Evolutionary conservation across 208 protist species (phyloP), one percentile per base, ranked within the genome.

Genomic region (Entamoeba dispar): DNA sequence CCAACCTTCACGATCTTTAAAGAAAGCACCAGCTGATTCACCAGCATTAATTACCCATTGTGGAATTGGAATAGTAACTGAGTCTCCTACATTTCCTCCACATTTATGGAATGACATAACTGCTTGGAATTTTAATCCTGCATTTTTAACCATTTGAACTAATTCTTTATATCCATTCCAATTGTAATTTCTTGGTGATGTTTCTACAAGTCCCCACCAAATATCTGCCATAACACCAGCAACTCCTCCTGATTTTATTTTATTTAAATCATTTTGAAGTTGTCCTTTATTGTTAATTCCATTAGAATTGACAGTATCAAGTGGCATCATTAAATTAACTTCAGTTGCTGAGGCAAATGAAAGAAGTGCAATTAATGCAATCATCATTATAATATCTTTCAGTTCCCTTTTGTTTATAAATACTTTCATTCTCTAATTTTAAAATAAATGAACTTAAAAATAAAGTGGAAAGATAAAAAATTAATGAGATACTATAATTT

Each of bases 31-130:
- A 49, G 19, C 49, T 49, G 4, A 4, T 14, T 95, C 3, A 17
- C 22, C 94, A 93, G 94, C 69, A 27, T 73, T 17, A 8, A 97
- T 22, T 4, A 97, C 95, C 95, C 95, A 97, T 4, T 51, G 12
- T 19, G 96, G 96, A n/a, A 97, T 91, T 38, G 94, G 92, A 91
- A 97, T 96, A 92, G 95, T 93, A 93, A 93, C 95, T 4, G 15
- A 15, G 69, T 97, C 96, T 57, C 96, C 96, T n/a, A 96, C 95
- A 93, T 97, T 97, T 22, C 95, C 96, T 34, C 96, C 96, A 93
- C 96, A 97, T 93, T 96, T 93, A 91, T 97, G 92, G 92, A 96
- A 96, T 38, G 94, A 95, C 14, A 94, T 93, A 47, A 95, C 94
- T 61, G 94, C 43, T 90, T 96, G 94, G 27, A 96, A 69, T 55